Base-by-base conservation (phyloP, 2,329 filamentous ascomycete genomes). In the Colletotrichum sp. region DNA sequence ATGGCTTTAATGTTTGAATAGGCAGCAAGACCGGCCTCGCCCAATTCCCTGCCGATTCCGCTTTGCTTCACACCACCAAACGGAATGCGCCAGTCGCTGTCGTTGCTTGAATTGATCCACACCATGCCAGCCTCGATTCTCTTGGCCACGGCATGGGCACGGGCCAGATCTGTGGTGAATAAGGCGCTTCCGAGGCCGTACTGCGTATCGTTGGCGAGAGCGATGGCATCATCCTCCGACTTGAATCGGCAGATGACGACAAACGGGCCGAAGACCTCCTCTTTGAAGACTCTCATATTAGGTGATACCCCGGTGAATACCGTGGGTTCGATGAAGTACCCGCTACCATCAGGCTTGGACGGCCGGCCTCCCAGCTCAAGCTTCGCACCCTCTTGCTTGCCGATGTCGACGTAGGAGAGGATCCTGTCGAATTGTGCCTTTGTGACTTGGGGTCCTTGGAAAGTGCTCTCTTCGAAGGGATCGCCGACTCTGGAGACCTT, bases 371-470 rank as follows among this genome's bases (percentile, higher is more conserved):
- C 0, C 91, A 90, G 24, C 92, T 92, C 59, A 4, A 62, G 59
- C 18, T 62, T 62, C 59, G 59, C 30, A 13, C 59, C 59, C 80
- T 92, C 91, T 7, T 86, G 85, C 82, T 93, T 93, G 18, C 92
- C 92, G 39, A 86, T 80, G 76, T 93, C 88, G 68, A 95, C 91
- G 82, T 93, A 95, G 3, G 89, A 89, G 10, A 95, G 87, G 6
- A 95, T 89, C 16, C 90, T 87, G 49, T 94, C 92, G 79, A 91
- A 93, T 81, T 95, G 93, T 36, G 87, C 83, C 83, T 92, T 92
- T 8, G 91, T 92, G 68, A 94, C 91, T 81, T 93, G 91, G 1
- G 92, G 92, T 1, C 92, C 92, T 82, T 93, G 92, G 85, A 90
- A 92, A 2, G 91, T 93, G 30, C 86, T 85, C 77, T 91, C 88